Percentiles rank a stretch among this genome's conserved stretches.
phyloP scores from a whole-genome alignment of 306 rosid genomes.

The Inga leiocalycina region DNA sequence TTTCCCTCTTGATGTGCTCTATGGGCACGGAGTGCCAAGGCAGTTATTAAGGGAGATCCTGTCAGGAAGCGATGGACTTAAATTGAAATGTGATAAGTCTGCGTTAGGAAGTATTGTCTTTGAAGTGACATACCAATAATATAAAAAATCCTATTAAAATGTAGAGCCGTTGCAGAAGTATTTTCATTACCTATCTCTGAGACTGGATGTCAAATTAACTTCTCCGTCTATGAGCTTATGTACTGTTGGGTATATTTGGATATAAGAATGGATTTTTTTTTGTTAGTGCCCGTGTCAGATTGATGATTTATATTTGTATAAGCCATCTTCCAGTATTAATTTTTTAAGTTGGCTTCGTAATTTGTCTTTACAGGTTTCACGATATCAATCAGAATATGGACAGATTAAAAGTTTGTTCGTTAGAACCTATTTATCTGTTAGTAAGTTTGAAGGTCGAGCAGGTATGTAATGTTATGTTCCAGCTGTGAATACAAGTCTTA shows the following conservation, averaged over 20 bases:
- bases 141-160: background rate
- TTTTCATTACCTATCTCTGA: background rate
- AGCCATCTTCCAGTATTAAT: background rate
- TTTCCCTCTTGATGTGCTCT: background rate
- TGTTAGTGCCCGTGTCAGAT: background rate
- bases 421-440: constrained; percentile 46
- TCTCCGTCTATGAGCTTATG: background rate
- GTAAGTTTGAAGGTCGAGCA: constrained; percentile 49
- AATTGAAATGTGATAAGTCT: background rate
- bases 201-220: background rate
- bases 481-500: background rate
- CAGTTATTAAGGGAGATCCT: background rate
- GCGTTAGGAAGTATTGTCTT: background rate
- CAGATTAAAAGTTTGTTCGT: constrained; percentile 38
- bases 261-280: background rate
- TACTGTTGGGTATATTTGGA: background rate
- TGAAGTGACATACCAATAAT: background rate
- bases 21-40: background rate
- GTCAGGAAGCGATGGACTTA: background rate
- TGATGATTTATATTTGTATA: background rate
- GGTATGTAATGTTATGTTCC: constrained; percentile 41
- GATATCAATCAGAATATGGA: constrained; percentile 48
- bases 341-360: constrained; percentile 15
- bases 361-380: constrained; percentile 62
- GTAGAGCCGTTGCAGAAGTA: background rate